Base-by-base conservation (phyloP, 768 basidiomycete genomes). In the Lactarius psammicola region DNA sequence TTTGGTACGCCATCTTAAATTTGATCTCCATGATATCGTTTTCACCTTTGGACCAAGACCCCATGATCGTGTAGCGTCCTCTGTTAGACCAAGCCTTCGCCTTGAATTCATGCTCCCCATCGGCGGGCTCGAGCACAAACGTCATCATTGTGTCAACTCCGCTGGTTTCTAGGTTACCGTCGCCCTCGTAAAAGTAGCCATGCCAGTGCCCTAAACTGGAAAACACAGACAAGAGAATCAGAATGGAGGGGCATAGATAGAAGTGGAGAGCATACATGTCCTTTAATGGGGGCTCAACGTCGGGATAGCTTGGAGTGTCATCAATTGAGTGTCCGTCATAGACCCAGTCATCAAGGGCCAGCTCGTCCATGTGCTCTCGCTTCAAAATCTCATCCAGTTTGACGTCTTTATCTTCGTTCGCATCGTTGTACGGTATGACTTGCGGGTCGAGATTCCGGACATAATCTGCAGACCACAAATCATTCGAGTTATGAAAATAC, bases 51-150 rank as follows among this genome's bases (percentile, higher is more conserved):
- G 42, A 61, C 57, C 69, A 71, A 36, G 65, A 57, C 10, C 72
- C 72, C 2, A 60, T 33, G 4, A 73, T 62, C 9, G 34, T 56
- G 59, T 59, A 71, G 20, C 64, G 64, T 26, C 67, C 67, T 33
- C 56, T 65, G 36, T 34, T 34, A 17, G 36, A 60, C 67, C 67
- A 66, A 30, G n/a, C 67, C 26, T 38, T 38, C 44, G 60, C 67
- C 26, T 66, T 66, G 18, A 68, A 34, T 26, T 54, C 28, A 30
- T 26, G 44, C 17, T 66, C 64, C 11, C 56, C 59, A 4, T 66
- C 64, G 23, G 55, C 56, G 61, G 56, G 59, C 31, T 61, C 59
- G 9, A 68, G 38, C 3, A 58, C 64, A 18, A 66, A 20, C 9
- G 67, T 62, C 46, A 66, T 51, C 67, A 68, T 66, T 1, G 67